Conservation (phyloP, 768 basidiomycete genomes). For the Pisolithus orientalis region DNA sequence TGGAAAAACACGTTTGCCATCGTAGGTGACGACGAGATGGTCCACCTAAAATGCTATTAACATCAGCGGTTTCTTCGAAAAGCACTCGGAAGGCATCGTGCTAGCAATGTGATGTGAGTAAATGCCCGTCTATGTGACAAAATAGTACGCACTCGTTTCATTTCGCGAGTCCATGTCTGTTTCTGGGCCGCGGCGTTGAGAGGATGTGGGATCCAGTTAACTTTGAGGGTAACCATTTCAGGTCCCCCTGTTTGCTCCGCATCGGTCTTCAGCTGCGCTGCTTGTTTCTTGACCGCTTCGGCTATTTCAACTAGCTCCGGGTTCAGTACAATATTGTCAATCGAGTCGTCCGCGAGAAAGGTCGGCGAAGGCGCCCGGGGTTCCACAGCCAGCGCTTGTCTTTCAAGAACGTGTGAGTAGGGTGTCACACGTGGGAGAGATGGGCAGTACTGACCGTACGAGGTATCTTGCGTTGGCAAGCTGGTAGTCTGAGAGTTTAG, state of each 20-base stretch:
- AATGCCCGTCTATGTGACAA: not conserved
- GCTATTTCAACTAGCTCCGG: constrained; percentile 61
- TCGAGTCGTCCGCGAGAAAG: constrained; percentile 35
- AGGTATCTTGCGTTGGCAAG: constrained; percentile 51
- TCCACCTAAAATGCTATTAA: constrained; percentile 43
- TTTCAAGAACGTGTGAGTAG: constrained; percentile 19
- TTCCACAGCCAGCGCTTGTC: constrained; percentile 40
- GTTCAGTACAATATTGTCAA: constrained; percentile 45
- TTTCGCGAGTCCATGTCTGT: constrained; percentile 44
- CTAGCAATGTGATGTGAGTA: constrained; percentile 28
- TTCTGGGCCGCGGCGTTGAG: constrained; percentile 34
- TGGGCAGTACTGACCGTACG: constrained; percentile 43
- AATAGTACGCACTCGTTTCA: constrained; percentile 46
- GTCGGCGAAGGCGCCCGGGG: constrained; percentile 46
- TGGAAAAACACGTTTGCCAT: constrained; percentile 59
- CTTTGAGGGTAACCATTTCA: constrained; percentile 41
- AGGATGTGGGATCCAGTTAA: constrained; percentile 67
- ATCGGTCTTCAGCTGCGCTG: constrained; percentile 16
- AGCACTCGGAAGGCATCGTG: constrained; percentile 57
- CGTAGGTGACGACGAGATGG: constrained; percentile 54
- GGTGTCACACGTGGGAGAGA: not conserved
- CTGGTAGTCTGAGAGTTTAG: constrained; percentile 47
- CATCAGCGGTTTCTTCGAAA: constrained; percentile 62
- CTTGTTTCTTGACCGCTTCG: constrained; percentile 28
- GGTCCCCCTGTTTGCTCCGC: constrained; percentile 27